Evolutionary conservation across 495 filamentous ascomycete genomes (phyloP).

Genomic region (Podospora sp.): DNA sequence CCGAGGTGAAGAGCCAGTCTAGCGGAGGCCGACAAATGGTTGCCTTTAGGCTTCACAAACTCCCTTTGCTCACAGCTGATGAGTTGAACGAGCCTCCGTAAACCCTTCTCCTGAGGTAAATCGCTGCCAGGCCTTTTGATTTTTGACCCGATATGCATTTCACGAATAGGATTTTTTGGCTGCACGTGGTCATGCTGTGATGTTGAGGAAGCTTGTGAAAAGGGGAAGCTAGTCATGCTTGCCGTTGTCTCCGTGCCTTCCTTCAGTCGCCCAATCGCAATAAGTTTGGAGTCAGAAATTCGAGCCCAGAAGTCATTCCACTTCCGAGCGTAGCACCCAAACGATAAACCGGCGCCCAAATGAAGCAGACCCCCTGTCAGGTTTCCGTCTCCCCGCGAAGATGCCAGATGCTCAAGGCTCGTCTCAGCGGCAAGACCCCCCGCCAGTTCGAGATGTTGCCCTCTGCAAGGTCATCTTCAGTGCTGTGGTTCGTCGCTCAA

Average conservation of each 20-base stretch:
- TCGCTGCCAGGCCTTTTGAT: no score
- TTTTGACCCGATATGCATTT: no score
- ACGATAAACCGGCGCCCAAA: no score
- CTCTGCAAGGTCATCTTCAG: constrained; percentile 29
- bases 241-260: background rate
- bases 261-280: background rate
- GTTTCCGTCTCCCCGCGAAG: background rate
- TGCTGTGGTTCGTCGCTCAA: constrained; percentile 18
- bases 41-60: no score
- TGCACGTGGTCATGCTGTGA: background rate
- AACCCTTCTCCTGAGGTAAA: no score
- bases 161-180: no score
- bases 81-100: no score
- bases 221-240: background rate
- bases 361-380: background rate
- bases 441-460: constrained; percentile 17
- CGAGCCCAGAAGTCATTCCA: background rate
- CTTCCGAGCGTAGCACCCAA: background rate
- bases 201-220: background rate
- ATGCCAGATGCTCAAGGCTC: background rate
- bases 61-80: no score
- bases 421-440: background rate
- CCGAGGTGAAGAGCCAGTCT: background rate
- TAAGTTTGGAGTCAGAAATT: background rate
- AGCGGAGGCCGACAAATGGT: no score